Conservation (phyloP, 164 flowering plant species). For the Buxus sempervirens region DNA sequence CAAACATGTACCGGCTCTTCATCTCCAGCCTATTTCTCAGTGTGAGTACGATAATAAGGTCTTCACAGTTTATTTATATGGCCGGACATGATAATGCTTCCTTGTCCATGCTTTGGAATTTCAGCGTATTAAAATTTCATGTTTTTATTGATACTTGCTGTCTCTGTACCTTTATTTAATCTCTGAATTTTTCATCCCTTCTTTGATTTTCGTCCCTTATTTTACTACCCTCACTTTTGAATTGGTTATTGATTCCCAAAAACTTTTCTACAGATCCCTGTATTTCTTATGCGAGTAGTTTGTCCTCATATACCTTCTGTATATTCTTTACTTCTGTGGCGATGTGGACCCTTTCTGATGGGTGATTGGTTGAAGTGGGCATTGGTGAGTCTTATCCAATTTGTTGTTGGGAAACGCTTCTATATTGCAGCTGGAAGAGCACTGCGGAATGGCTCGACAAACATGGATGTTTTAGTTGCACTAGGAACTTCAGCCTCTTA, state of each 20-base stretch:
- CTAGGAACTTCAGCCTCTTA: conserved; percentile 96
- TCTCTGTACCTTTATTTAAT: neutral
- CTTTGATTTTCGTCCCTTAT: neutral
- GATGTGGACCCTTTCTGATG: conserved; percentile 93
- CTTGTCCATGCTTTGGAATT: conserved; percentile 7
- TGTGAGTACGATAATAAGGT: conserved; percentile 44
- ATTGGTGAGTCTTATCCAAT: conserved; percentile 79
- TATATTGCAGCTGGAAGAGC: conserved; percentile 91
- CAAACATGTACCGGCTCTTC: conserved; percentile 82
- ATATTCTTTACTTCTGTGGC: conserved; percentile 66
- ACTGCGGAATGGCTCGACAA: conserved; percentile 81
- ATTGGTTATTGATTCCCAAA: conserved; percentile 4
- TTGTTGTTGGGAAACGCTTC: conserved; percentile 91
- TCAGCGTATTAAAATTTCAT: neutral
- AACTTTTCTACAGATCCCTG: conserved; percentile 58
- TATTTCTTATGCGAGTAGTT: conserved; percentile 73
- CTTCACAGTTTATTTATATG: neutral
- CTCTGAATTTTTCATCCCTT: neutral
- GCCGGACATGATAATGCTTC: neutral
- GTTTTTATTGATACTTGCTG: neutral
- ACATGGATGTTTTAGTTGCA: conserved; percentile 99
- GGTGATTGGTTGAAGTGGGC: conserved; percentile 96
- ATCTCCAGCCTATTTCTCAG: conserved; percentile 75
- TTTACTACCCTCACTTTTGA: neutral
- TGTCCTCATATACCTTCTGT: conserved; percentile 87